Conservation (phyloP, 2,329 filamentous ascomycete species). For the Colletotrichum tofieldiae region DNA sequence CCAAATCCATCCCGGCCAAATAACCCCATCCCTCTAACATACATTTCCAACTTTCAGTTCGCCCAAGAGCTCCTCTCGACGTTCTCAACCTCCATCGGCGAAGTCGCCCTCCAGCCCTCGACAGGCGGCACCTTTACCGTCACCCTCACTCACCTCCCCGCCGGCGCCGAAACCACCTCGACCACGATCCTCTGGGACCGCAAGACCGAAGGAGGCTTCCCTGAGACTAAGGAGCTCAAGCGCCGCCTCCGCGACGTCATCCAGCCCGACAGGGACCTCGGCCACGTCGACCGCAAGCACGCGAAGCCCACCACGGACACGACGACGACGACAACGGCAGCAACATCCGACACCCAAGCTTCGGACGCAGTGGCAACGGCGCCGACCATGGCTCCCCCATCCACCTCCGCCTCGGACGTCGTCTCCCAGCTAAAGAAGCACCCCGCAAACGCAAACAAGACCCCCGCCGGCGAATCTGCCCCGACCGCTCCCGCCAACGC, state of each 20-base stretch:
- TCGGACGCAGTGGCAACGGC: background rate
- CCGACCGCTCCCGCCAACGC: too few relatives aligned
- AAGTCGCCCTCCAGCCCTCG: conserved; percentile 87
- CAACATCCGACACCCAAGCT: conserved; percentile 6
- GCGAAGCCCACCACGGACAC: conserved; percentile 32
- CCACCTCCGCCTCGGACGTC: conserved; percentile 25
- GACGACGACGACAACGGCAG: background rate
- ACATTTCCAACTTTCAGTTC: conserved; percentile 70
- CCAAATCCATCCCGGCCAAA: background rate
- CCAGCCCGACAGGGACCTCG: conserved; percentile 82
- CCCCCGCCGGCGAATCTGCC: background rate
- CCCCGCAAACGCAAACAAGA: conserved; percentile 27
- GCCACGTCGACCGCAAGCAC: conserved; percentile 80
- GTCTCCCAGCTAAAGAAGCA: conserved; percentile 35
- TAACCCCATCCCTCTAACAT: conserved; percentile 8
- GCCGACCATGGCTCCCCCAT: conserved; percentile 5
- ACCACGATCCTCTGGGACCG: conserved; percentile 87
- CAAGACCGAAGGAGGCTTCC: conserved; percentile 89
- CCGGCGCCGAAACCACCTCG: conserved; percentile 50
- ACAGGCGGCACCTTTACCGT: conserved; percentile 90
- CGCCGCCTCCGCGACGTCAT: conserved; percentile 86
- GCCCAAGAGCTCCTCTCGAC: conserved; percentile 96
- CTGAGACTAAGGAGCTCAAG: conserved; percentile 94
- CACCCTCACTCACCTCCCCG: conserved; percentile 65
- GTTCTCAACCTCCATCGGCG: conserved; percentile 86